Percentiles rank a stretch among this genome's conserved stretches.
Evolutionary conservation across 768 basidiomycete species (phyloP).

Genomic region (Gelatoporia subvermispora): DNA sequence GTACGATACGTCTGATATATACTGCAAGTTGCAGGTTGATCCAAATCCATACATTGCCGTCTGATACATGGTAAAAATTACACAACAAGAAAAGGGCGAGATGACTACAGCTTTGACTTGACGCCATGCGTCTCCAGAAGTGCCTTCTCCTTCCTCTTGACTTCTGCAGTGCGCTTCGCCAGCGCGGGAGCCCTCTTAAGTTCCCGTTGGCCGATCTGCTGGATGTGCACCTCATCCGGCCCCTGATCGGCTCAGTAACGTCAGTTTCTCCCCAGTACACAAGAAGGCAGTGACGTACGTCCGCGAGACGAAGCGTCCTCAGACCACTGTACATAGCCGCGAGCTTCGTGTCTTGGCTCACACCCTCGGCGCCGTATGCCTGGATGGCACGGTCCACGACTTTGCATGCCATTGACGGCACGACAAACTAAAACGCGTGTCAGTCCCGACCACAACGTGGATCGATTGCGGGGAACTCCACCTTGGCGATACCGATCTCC

Average conservation of each 20-base stretch:
- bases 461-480: slow-evolving; percentile 22
- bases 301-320: slow-evolving; percentile 84
- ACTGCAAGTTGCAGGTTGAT: no score
- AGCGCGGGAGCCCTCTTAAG: slow-evolving; percentile 70
- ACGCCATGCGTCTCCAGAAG: slow-evolving; percentile 57
- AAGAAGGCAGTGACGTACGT: slow-evolving; percentile 43
- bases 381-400: slow-evolving; percentile 97
- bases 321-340: slow-evolving; percentile 74
- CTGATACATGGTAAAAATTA: neutral
- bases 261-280: neutral
- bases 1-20: no score
- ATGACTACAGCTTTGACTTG: slow-evolving; percentile 52
- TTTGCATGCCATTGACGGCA: slow-evolving; percentile 82
- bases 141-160: slow-evolving; percentile 56
- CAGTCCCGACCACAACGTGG: neutral
- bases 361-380: slow-evolving; percentile 92
- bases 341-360: slow-evolving; percentile 84
- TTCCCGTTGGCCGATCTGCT: slow-evolving; percentile 90
- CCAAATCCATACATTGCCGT: no score
- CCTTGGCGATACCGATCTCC: slow-evolving; percentile 98
- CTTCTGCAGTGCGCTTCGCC: slow-evolving; percentile 45
- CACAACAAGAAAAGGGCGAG: neutral
- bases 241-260: slow-evolving; percentile 39
- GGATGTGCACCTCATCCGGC: slow-evolving; percentile 86
- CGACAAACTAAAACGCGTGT: slow-evolving; percentile 65